phyloP scores from a whole-genome alignment of 371 early-diverging fungal genomes.

The Lichtheimia corymbifera region DNA sequence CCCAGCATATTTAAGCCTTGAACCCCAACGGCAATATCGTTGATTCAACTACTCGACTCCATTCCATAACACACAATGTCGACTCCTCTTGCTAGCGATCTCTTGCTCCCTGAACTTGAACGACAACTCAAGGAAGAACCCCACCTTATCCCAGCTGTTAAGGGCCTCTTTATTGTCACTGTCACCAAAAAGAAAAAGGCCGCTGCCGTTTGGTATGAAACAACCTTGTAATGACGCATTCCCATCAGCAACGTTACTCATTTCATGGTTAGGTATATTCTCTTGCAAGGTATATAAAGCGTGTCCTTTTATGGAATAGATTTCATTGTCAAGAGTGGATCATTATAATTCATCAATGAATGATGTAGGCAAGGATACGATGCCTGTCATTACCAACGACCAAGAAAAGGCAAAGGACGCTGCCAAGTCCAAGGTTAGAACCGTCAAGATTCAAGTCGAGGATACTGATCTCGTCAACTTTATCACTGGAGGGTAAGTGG shows the following conservation, averaged over 20 bases:
- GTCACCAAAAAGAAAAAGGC: conserved; percentile 38
- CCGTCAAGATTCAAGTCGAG: conserved; percentile 44
- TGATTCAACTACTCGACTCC: no score
- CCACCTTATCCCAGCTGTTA: conserved; percentile 42
- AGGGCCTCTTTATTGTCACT: conserved; percentile 44
- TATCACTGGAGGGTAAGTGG: conserved; percentile 45
- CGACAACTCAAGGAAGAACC: conserved; percentile 42
- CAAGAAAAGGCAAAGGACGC: conserved; percentile 24
- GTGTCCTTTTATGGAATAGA: conserved; percentile 6
- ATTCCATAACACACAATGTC: no score
- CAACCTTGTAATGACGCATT: neutral
- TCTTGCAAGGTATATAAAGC: conserved; percentile 27
- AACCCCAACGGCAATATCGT: no score
- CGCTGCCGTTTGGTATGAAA: conserved; percentile 3
- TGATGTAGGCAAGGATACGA: conserved; percentile 28
- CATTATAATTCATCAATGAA: neutral
- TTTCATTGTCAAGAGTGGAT: neutral
- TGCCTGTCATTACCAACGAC: conserved; percentile 34
- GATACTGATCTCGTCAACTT: conserved; percentile 42
- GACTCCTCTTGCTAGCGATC: conserved; percentile 17
- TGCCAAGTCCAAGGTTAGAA: conserved; percentile 25
- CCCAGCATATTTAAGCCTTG: no score
- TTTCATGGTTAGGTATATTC: conserved; percentile 26
- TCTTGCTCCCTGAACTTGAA: conserved; percentile 46
- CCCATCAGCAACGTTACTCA: neutral